A percentile compares a stretch with the other conserved stretches of the same genome.
Evolutionary conservation across 192 early-diverging fungal species (phyloP).

Genomic region (Coemansia sp.): DNA sequence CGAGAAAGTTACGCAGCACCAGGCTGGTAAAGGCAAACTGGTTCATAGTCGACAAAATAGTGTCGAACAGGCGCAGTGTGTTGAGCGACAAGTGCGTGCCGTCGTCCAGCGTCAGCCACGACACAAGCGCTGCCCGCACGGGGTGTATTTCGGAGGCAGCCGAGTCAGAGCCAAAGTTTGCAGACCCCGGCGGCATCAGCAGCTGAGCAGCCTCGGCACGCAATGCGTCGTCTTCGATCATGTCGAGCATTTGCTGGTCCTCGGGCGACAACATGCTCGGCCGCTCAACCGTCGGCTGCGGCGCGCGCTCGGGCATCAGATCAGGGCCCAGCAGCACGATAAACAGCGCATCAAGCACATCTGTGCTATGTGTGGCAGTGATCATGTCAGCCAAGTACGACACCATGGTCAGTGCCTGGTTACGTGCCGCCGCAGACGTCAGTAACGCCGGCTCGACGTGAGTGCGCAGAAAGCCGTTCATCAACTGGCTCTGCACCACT

Average conservation of each 20-base stretch:
- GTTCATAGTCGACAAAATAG: conserved; percentile 60
- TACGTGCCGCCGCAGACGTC: conserved; percentile 19
- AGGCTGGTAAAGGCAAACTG: conserved; percentile 63
- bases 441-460: conserved; percentile 42
- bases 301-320: conserved; percentile 32
- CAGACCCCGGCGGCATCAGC: conserved; percentile 23
- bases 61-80: conserved; percentile 62
- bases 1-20: conserved; percentile 57
- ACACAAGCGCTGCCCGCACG: conserved; percentile 29
- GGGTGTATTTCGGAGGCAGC: not conserved
- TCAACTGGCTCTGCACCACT: conserved; percentile 42
- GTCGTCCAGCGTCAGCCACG: conserved; percentile 49
- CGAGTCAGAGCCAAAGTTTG: not conserved
- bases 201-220: conserved; percentile 41
- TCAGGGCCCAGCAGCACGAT: conserved; percentile 38
- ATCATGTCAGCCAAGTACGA: conserved; percentile 46
- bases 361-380: conserved; percentile 27
- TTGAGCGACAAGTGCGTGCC: conserved; percentile 53
- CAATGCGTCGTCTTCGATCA: conserved; percentile 48
- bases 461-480: conserved; percentile 36
- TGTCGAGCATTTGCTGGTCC: conserved; percentile 37
- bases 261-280: conserved; percentile 19
- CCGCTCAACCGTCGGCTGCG: not conserved
- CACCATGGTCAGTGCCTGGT: conserved; percentile 41
- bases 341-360: conserved; percentile 45